phyloP scores from a whole-genome alignment of 208 protist genomes.

The Leishmania tarentolae region DNA sequence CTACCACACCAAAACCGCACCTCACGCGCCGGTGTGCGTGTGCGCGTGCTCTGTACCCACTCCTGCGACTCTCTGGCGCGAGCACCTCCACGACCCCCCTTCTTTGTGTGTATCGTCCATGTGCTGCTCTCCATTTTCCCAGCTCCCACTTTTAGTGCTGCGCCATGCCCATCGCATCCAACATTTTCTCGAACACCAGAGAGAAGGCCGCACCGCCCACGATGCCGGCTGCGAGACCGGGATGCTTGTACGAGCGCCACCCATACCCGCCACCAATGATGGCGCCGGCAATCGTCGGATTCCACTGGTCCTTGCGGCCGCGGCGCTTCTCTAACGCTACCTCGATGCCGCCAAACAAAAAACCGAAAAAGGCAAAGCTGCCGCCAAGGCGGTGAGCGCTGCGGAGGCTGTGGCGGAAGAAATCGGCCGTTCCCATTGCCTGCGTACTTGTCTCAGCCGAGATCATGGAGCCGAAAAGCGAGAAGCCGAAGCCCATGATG shows the following conservation, averaged over 20 bases:
- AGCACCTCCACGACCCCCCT: not conserved
- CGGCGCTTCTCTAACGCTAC: constrained; percentile 92
- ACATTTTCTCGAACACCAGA: constrained; percentile 78
- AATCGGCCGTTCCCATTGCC: constrained; percentile 88
- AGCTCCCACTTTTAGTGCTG: constrained; percentile 52
- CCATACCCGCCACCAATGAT: constrained; percentile 81
- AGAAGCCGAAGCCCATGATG: constrained; percentile 88
- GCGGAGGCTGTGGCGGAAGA: constrained; percentile 79
- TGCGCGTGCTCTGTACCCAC: not conserved
- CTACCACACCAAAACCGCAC: not conserved
- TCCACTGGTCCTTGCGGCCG: constrained; percentile 85
- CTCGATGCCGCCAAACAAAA: constrained; percentile 89
- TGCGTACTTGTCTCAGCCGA: constrained; percentile 83
- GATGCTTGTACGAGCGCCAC: constrained; percentile 80
- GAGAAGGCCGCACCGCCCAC: constrained; percentile 74
- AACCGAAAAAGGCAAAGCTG: constrained; percentile 88
- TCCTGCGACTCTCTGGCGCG: not conserved
- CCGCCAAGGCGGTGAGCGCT: constrained; percentile 60
- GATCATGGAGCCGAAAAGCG: constrained; percentile 90
- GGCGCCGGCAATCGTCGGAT: constrained; percentile 75
- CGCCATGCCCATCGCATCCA: constrained; percentile 72
- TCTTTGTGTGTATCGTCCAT: not conserved
- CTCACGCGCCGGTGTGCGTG: no score
- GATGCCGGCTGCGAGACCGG: constrained; percentile 68
- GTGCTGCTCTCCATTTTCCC: not conserved